phyloP scores from a whole-genome alignment of 2,329 filamentous ascomycete genomes.

The Pseudocercospora pini-densiflorae region DNA sequence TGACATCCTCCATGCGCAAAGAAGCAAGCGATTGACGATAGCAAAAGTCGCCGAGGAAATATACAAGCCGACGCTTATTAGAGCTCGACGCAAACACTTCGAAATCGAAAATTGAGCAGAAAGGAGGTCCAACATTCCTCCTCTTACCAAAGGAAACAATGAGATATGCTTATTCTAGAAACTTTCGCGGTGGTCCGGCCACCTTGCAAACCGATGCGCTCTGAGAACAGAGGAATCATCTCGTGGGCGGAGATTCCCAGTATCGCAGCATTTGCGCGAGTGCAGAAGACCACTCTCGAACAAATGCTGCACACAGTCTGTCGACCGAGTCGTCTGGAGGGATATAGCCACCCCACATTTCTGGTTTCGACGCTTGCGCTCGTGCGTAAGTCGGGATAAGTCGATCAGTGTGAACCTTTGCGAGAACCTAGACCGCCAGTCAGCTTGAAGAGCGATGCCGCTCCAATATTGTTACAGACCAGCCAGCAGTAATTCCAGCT shows the following conservation, averaged over 20 bases:
- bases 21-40: too few relatives aligned
- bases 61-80: neutral
- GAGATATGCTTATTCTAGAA: neutral
- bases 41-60: too few relatives aligned
- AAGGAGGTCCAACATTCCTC: neutral
- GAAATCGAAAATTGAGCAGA: neutral
- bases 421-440: constrained; percentile 49
- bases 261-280: constrained; percentile 69
- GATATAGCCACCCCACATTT: constrained; percentile 70
- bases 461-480: constrained; percentile 32
- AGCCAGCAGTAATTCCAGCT: constrained; percentile 81
- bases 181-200: neutral
- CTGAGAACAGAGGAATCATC: constrained; percentile 9
- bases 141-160: neutral
- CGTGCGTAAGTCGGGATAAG: constrained; percentile 66
- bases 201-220: neutral
- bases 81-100: neutral
- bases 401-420: constrained; percentile 66
- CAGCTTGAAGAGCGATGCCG: neutral
- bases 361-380: constrained; percentile 63
- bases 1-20: too few relatives aligned
- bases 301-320: constrained; percentile 66
- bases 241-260: constrained; percentile 63
- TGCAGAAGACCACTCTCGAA: constrained; percentile 69
- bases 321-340: constrained; percentile 62